Evolutionary conservation across 495 filamentous ascomycete genomes (phyloP).

Genomic region (Neurospora sp.): DNA sequence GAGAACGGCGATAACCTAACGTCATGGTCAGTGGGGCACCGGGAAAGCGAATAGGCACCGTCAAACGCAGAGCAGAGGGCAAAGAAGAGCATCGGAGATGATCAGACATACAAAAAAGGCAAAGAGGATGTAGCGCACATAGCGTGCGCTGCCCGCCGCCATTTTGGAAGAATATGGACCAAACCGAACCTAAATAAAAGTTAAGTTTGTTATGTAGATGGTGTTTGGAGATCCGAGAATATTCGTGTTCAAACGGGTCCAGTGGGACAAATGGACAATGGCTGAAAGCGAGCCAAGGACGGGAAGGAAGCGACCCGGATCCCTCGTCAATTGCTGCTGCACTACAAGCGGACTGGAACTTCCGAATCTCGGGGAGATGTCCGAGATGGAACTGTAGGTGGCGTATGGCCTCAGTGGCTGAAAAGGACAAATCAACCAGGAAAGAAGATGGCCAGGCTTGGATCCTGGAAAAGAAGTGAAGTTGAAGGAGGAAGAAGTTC

Average conservation of each 20-base stretch:
- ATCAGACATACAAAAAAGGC: conserved; percentile 63
- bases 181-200: not conserved
- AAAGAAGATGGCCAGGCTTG: not conserved
- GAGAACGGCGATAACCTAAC: conserved; percentile 60
- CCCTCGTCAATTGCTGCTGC: not conserved
- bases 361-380: not conserved
- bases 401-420: not conserved
- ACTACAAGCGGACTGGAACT: not conserved
- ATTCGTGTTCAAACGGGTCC: not conserved
- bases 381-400: not conserved
- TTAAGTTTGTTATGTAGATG: not conserved
- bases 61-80: not conserved
- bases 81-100: not conserved
- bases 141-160: conserved; percentile 57
- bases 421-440: not conserved
- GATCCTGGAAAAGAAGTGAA: not conserved
- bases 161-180: conserved; percentile 31
- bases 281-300: not conserved
- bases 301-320: not conserved
- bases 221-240: not conserved
- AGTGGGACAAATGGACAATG: not conserved
- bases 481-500: not conserved
- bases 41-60: not conserved
- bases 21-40: conserved; percentile 7
- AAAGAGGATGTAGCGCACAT: conserved; percentile 82